Evolutionary conservation across 805 yeast species (phyloP).

Genomic region (Lipomyces mesembrius): DNA sequence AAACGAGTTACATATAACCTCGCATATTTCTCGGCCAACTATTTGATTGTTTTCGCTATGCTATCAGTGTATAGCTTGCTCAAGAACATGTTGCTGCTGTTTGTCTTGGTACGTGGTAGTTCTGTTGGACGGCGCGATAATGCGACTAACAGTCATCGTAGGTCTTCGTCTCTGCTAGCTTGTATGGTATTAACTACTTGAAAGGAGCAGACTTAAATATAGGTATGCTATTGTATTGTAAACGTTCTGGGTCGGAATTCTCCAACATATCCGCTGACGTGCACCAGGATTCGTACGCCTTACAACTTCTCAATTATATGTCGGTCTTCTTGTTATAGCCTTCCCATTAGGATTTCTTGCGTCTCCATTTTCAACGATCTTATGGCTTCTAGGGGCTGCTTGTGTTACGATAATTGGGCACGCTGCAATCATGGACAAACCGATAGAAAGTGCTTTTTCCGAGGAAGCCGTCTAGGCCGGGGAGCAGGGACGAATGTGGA

Average conservation of each 20-base stretch:
- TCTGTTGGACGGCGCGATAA: not conserved
- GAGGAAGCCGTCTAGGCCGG: slow-evolving; percentile 59
- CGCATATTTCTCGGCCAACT: slow-evolving; percentile 85
- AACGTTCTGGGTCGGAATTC: not conserved
- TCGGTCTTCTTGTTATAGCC: slow-evolving; percentile 74
- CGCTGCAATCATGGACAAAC: slow-evolving; percentile 91
- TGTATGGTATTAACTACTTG: slow-evolving; percentile 75
- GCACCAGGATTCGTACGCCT: slow-evolving; percentile 59
- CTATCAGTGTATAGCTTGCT: slow-evolving; percentile 83
- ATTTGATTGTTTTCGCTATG: slow-evolving; percentile 69
- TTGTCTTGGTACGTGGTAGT: slow-evolving; percentile 60
- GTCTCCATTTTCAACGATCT: slow-evolving; percentile 82
- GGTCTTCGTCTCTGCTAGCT: slow-evolving; percentile 70
- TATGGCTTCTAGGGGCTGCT: slow-evolving; percentile 91
- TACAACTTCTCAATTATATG: slow-evolving; percentile 80
- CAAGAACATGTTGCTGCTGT: slow-evolving; percentile 81
- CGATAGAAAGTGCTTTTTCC: slow-evolving; percentile 91
- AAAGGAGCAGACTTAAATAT: slow-evolving; percentile 82
- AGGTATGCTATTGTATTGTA: slow-evolving; percentile 29
- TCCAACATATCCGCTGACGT: not conserved
- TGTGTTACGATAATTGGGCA: slow-evolving; percentile 79
- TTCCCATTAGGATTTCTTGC: slow-evolving; percentile 85
- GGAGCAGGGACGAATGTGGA: slow-evolving; percentile 15
- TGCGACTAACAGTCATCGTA: slow-evolving; percentile 60
- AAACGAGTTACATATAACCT: slow-evolving; percentile 85